Evolutionary conservation across 345 rosid genomes (phyloP).

Genomic region (Citropsis articulata): DNA sequence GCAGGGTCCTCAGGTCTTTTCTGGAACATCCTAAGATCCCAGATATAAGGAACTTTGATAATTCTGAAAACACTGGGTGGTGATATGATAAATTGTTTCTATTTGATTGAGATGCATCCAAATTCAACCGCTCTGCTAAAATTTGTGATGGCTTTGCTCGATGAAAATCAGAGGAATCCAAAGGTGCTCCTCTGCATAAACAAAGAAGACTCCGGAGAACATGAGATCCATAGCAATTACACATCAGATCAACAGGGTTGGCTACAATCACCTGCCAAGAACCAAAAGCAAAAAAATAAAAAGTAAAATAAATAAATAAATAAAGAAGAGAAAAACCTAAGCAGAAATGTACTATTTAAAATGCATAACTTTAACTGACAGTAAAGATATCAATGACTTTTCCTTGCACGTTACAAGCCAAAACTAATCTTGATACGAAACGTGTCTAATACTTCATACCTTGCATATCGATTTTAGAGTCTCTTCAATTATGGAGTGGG

Average conservation of each 20-base stretch:
- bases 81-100: slow-evolving; percentile 28
- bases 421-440: slow-evolving; percentile 1
- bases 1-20: slow-evolving; percentile 49
- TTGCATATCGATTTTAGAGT: slow-evolving; percentile 65
- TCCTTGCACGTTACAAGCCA: background rate
- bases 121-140: slow-evolving; percentile 72
- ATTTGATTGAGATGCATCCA: slow-evolving; percentile 38
- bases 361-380: background rate
- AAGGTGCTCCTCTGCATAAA: slow-evolving; percentile 79
- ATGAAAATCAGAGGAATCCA: slow-evolving; percentile 67
- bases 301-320: background rate
- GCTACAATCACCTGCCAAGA: slow-evolving; percentile 56
- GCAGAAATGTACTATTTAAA: background rate
- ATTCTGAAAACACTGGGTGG: slow-evolving; percentile 65
- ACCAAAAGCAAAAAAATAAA: background rate
- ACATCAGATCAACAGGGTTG: slow-evolving; percentile 64
- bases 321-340: background rate
- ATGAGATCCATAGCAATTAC: slow-evolving; percentile 85
- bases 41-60: slow-evolving; percentile 54
- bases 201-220: slow-evolving; percentile 92
- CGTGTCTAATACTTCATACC: slow-evolving; percentile 39
- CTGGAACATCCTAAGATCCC: slow-evolving; percentile 55
- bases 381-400: background rate
- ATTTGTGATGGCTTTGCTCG: slow-evolving; percentile 55
- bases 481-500: slow-evolving; percentile 63